These are phyloP conservation scores for Chaetomium cochliodes DNA, from an alignment of 495 filamentous ascomycete species.

Conservation along the genomic window DNA sequence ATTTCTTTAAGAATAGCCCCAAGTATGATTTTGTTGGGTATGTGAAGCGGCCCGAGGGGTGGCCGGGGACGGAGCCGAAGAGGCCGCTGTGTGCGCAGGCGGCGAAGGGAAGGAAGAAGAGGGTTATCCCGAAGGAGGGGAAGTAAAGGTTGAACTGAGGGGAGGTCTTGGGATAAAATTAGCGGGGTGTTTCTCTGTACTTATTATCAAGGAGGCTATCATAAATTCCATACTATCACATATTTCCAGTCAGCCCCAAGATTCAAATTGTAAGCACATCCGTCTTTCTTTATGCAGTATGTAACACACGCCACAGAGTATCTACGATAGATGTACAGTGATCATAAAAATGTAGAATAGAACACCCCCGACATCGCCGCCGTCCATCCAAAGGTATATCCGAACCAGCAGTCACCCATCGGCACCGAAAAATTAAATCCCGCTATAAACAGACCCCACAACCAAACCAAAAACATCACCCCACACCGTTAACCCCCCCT, in stretches of 20 bases:
- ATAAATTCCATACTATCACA: not conserved
- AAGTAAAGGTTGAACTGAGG: constrained; percentile 2
- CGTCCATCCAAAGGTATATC: constrained; percentile 11
- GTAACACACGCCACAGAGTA: constrained; percentile 2
- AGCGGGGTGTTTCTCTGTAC: not conserved
- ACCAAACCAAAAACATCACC: not conserved
- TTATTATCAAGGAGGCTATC: not conserved
- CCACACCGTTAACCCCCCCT: not conserved
- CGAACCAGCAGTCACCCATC: constrained; percentile 4
- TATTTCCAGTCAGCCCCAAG: not conserved
- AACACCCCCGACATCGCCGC: not conserved
- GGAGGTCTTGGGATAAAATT: not conserved
- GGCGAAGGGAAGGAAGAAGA: constrained; percentile 42
- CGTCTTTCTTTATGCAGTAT: constrained; percentile 9
- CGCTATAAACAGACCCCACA: not conserved
- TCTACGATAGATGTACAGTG: constrained; percentile 12
- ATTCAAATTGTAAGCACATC: not conserved
- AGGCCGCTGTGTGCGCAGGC: constrained; percentile 48
- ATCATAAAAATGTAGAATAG: not conserved
- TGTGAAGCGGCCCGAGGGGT: constrained; percentile 51
- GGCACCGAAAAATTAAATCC: not conserved
- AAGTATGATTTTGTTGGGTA: constrained; percentile 74
- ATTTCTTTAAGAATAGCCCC: constrained; percentile 73
- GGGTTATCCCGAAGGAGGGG: constrained; percentile 36
- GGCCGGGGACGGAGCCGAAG: constrained; percentile 47